A percentile compares a stretch with the other conserved stretches of the same genome.
Evolutionary conservation across 176 grass and related monocot species (phyloP).

Genomic region (Eragrostis curvula): DNA sequence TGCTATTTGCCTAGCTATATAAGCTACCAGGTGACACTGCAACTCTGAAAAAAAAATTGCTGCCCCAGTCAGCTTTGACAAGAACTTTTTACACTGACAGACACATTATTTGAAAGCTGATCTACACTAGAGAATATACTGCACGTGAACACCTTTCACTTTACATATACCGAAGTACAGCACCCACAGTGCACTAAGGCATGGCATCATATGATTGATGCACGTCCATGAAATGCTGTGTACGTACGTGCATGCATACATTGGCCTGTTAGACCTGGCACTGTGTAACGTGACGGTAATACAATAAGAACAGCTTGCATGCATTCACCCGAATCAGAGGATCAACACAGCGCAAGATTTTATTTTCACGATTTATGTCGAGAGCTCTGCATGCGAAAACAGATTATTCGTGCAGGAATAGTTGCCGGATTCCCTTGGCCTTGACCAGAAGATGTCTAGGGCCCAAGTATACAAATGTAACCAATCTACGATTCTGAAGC

Average conservation of each 20-base stretch:
- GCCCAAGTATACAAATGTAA: conserved; percentile 14
- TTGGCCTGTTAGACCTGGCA: background rate
- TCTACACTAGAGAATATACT: background rate
- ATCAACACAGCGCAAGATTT: background rate
- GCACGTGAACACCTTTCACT: background rate
- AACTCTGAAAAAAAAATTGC: no score
- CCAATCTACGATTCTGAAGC: background rate
- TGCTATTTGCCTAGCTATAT: background rate
- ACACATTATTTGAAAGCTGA: no score
- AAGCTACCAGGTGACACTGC: no score
- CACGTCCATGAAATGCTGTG: conserved; percentile 3
- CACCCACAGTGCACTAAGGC: background rate
- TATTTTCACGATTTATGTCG: no score
- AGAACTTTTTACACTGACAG: no score
- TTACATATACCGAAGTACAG: background rate
- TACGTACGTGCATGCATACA: background rate
- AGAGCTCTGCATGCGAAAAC: no score
- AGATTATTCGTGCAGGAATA: background rate
- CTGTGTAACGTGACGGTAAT: background rate
- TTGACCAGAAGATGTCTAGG: conserved; percentile 6
- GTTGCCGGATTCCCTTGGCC: background rate
- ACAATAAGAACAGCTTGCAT: background rate
- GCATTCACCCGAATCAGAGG: background rate
- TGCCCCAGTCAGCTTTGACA: no score
- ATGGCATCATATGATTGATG: background rate